Evolutionary conservation across 2,329 filamentous ascomycete species (phyloP).

Genomic region (Ascochyta rabiei): DNA sequence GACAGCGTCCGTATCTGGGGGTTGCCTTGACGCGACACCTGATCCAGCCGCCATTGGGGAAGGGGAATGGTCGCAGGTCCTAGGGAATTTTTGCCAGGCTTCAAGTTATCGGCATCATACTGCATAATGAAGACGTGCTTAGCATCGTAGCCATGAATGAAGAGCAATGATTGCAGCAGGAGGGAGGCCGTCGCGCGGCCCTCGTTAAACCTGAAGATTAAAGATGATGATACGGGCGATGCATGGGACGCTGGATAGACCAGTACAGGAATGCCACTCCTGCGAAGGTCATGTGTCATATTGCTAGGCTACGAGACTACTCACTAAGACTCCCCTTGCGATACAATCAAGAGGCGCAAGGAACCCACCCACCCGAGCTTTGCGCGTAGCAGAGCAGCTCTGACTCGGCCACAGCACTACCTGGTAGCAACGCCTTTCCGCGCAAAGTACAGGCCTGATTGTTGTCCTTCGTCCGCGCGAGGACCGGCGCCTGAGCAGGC

Average conservation of each 20-base stretch:
- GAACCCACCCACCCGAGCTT: slow-evolving; percentile 27
- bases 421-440: not conserved
- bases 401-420: slow-evolving; percentile 13
- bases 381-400: slow-evolving; percentile 18
- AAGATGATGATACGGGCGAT: slow-evolving; percentile 12
- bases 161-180: slow-evolving; percentile 13
- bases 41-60: slow-evolving; percentile 4
- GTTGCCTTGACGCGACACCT: slow-evolving; percentile 18
- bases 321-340: slow-evolving; percentile 16
- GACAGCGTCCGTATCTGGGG: slow-evolving; percentile 18
- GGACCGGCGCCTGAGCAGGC: slow-evolving; percentile 18
- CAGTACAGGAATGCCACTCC: slow-evolving; percentile 17
- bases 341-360: not conserved
- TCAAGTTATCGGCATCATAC: slow-evolving; percentile 27
- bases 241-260: slow-evolving; percentile 13
- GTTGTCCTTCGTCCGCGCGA: slow-evolving; percentile 13
- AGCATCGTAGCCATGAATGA: slow-evolving; percentile 14
- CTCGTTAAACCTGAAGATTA: slow-evolving; percentile 19
- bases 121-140: slow-evolving; percentile 22
- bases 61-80: slow-evolving; percentile 4
- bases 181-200: slow-evolving; percentile 18
- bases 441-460: too few relatives aligned
- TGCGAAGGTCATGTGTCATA: slow-evolving; percentile 15
- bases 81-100: slow-evolving; percentile 15
- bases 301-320: slow-evolving; percentile 17